A percentile compares a stretch with the other conserved stretches of the same genome.
Conservation (phyloP, 139 green algal species). For the Coccomyxa sp. region DNA sequence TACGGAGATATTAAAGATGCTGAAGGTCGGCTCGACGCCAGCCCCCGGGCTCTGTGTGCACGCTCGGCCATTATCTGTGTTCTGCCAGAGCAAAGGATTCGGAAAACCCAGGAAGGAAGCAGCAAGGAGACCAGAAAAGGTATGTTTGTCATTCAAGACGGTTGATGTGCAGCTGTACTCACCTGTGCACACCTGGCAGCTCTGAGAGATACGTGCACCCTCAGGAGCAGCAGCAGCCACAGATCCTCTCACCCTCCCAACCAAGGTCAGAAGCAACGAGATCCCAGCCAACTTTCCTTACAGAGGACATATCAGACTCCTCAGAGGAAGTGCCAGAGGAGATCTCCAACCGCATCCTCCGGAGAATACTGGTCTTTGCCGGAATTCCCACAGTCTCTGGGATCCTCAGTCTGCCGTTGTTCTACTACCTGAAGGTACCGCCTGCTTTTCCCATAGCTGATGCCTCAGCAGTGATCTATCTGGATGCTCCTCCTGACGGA, state of each 20-base stretch:
- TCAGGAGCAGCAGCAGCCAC: too few species aligned
- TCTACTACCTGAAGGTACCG: slow-evolving; percentile 66
- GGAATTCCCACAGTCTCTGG: slow-evolving; percentile 44
- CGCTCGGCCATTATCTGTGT: too few species aligned
- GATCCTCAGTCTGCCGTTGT: slow-evolving; percentile 53
- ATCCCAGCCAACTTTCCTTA: background rate
- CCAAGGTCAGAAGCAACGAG: background rate
- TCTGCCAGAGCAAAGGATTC: background rate
- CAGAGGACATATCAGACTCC: background rate
- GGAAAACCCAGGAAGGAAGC: background rate
- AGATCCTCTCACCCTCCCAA: too few species aligned
- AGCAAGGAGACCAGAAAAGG: background rate
- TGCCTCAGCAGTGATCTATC: background rate
- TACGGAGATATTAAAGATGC: too few species aligned
- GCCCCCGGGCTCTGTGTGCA: too few species aligned
- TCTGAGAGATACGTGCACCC: background rate
- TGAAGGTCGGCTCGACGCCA: too few species aligned
- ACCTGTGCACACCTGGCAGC: background rate
- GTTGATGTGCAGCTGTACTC: background rate
- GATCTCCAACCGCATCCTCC: slow-evolving; percentile 48
- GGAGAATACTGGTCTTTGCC: slow-evolving; percentile 53
- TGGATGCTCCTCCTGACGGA: background rate
- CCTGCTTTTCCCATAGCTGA: background rate
- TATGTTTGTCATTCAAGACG: background rate
- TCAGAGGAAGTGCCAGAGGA: background rate